Evolutionary conservation across 2,329 filamentous ascomycete species (phyloP), one percentile per base, ranked within the genome.

Genomic region (Talaromyces marneffei): DNA sequence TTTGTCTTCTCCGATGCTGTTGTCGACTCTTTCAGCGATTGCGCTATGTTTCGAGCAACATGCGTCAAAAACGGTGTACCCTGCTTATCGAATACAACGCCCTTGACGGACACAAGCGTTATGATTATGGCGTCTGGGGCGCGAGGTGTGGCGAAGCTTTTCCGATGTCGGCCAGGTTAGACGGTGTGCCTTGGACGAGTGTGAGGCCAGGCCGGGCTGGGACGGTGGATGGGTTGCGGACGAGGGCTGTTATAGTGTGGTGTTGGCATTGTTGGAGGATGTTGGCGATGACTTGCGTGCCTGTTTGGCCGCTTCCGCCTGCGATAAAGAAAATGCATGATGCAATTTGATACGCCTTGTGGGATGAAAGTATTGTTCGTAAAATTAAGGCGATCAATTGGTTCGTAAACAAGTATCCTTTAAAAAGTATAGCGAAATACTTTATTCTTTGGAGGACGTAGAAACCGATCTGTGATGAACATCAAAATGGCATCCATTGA

Each of bases 221-320:
- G 44, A 62, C n/a, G 18, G 37, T 18, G 23, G 55, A 20, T 37
- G 48, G 46, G 25, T 55, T 62, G 46, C 60, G 60, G 18, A 62
- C 55, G 12, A 62, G 50, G 12, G 60, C 60, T 16, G 60, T 62
- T 12, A 55, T 18, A 16, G 60, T 62, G 54, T 62, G 55, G n/a
- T 18, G 46, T 46, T 25, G 29, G 4, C 29, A 18, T 59, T 57
- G 56, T 16, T 44, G 37, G 25, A 60, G 4, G 4, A 62, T 33
- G n/a, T 57, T 53, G 9, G 50, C 48, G 27, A 62, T 60, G n/a
- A 59, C 61, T 4, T 48, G 40, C 42, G 33, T 48, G n/a, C 61
- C 61, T 2, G 61, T 62, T 40, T 60, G 61, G 50, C 61, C 61
- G 46, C 52, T 62, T 20, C 61, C 61, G 9, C 61, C 61, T 16